Conservation (phyloP, 371 early-diverging fungal species). For the Parasitella parasitica region DNA sequence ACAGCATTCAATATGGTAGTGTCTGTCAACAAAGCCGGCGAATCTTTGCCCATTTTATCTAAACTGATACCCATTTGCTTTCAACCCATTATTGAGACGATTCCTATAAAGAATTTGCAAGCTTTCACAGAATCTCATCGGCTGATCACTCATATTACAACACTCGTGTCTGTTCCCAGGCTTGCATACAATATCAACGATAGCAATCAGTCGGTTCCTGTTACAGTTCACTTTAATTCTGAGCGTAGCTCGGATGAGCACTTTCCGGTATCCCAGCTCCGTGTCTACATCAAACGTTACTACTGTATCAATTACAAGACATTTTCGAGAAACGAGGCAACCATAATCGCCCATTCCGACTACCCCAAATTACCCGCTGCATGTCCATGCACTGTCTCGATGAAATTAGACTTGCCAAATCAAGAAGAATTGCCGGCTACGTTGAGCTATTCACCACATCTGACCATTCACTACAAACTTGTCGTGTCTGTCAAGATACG, state of each 20-base stretch:
- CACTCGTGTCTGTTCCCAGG: constrained; percentile 20
- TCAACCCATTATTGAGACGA: constrained; percentile 27
- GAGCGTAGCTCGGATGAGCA: not conserved
- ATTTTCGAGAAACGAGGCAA: constrained; percentile 23
- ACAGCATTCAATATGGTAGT: constrained; percentile 24
- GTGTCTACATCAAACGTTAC: constrained; percentile 24
- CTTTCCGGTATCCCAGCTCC: constrained; percentile 10
- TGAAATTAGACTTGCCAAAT: constrained; percentile 5
- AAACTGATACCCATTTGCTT: constrained; percentile 16
- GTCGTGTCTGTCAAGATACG: constrained; percentile 17
- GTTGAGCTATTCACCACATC: constrained; percentile 18
- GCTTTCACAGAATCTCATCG: constrained; percentile 2
- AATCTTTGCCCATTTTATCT: constrained; percentile 10
- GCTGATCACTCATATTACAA: constrained; percentile 10
- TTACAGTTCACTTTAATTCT: constrained; percentile 12
- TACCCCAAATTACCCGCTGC: constrained; percentile 4
- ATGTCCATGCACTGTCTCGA: constrained; percentile 13
- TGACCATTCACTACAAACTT: constrained; percentile 17
- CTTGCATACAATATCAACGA: constrained; percentile 26
- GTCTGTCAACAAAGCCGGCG: constrained; percentile 14
- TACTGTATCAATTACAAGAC: constrained; percentile 28
- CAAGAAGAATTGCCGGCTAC: constrained; percentile 6
- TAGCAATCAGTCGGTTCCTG: constrained; percentile 11
- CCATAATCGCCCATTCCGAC: constrained; percentile 8
- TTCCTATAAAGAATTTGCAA: constrained; percentile 15